Conservation (phyloP, 2,329 filamentous ascomycete genomes). For the Exophiala bonariae region DNA sequence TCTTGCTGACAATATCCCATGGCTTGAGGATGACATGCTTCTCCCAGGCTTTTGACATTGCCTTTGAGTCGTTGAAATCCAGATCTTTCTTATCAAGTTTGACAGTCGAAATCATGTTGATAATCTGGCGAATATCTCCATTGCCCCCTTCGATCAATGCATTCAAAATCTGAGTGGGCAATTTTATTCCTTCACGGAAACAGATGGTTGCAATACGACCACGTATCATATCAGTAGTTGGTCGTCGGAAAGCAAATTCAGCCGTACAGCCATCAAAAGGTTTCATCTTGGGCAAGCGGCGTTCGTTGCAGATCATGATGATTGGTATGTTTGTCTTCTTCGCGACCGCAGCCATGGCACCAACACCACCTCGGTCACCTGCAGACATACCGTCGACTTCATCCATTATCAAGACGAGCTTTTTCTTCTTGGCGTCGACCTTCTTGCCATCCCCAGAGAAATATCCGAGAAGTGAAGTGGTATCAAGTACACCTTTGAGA, state of each 20-base stretch:
- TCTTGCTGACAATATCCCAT: conserved; percentile 96
- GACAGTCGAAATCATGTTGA: conserved; percentile 96
- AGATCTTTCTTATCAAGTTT: conserved; percentile 78
- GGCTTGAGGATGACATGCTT: conserved; percentile 96
- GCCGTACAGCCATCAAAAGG: conserved; percentile 86
- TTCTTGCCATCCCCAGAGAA: conserved; percentile 82
- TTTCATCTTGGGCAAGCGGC: conserved; percentile 93
- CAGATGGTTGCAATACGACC: conserved; percentile 94
- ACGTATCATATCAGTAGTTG: conserved; percentile 86
- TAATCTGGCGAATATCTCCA: conserved; percentile 94
- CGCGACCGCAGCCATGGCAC: conserved; percentile 88
- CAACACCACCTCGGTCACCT: conserved; percentile 92
- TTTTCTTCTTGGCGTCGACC: conserved; percentile 80
- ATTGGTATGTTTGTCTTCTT: conserved; percentile 93
- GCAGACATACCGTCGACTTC: conserved; percentile 99
- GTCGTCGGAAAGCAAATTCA: conserved; percentile 83
- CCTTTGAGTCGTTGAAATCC: conserved; percentile 75
- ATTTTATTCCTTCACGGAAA: conserved; percentile 83
- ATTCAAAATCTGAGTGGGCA: conserved; percentile 80
- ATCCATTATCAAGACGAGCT: conserved; percentile 96
- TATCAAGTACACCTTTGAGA: conserved; percentile 87
- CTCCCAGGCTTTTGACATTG: conserved; percentile 97
- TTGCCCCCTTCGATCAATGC: conserved; percentile 93
- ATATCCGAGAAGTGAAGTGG: conserved; percentile 87
- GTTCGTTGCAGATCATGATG: conserved; percentile 97